A percentile compares a stretch with the other conserved stretches of the same genome.
Conservation (phyloP, 169 alveolate species). For the Eimeria praecox region DNA sequence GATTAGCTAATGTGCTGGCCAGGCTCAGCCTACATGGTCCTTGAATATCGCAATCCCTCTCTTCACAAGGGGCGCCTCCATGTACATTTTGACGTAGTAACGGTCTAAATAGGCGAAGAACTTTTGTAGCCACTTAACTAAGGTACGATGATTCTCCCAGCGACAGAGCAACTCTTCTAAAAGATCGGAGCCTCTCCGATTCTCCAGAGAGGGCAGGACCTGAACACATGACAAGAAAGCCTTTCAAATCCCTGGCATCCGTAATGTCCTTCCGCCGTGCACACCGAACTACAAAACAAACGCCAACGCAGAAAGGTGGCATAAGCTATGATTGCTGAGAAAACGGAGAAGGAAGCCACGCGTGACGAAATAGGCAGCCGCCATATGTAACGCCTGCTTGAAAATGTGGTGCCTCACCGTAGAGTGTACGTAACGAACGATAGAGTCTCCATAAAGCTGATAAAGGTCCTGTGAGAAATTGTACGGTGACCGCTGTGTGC, state of each 20-base stretch:
- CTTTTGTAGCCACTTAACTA: constrained; percentile 89
- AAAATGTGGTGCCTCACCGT: constrained; percentile 72
- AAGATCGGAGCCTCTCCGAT: constrained; percentile 73
- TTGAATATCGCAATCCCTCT: constrained; percentile 85
- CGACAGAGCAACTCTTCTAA: constrained; percentile 85
- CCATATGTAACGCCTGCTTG: background rate
- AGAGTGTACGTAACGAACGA: constrained; percentile 83
- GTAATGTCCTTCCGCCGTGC: background rate
- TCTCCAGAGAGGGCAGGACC: constrained; percentile 81
- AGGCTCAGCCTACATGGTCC: constrained; percentile 75
- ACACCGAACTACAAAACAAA: background rate
- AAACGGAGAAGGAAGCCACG: background rate
- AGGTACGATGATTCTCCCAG: constrained; percentile 88
- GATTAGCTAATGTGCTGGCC: background rate
- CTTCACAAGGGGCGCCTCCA: constrained; percentile 85
- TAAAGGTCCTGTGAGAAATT: constrained; percentile 87
- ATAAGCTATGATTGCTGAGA: background rate
- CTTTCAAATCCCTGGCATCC: background rate
- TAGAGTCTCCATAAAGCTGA: constrained; percentile 86
- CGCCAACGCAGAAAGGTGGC: background rate
- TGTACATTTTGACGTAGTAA: constrained; percentile 84
- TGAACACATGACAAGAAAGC: background rate
- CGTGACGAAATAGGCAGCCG: background rate
- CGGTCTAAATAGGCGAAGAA: constrained; percentile 90
- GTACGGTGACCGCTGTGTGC: constrained; percentile 88